Base-by-base conservation (phyloP, 2,329 filamentous ascomycete species). In the Ophiognomonia clavigignenti-juglandacearum region DNA sequence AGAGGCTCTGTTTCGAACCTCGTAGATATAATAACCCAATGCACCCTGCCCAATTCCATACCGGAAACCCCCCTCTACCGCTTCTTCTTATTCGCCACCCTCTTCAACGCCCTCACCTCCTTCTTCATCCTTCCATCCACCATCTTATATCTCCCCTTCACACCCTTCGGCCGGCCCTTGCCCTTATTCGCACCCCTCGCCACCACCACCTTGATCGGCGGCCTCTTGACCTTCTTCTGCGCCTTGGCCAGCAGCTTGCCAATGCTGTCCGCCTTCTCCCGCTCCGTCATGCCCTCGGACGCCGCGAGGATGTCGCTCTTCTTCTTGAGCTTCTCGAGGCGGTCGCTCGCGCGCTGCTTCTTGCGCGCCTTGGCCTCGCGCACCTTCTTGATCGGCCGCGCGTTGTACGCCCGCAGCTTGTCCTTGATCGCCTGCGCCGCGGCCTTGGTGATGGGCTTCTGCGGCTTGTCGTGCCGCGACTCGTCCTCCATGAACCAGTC, bases 401-500 rank as follows among this genome's bases (percentile, higher is more conserved):
- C 93, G 64, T 98, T 97, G 58, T 95, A 80, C 1, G 93, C 91
- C 26, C 92, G 86, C 62, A 87, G 64, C 70, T 98, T 98, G 61
- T 96, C 92, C 66, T 93, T 91, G 72, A 98, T 96, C 2, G 93
- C 93, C 13, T 81, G 77, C 1, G 92, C 91, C 0, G 87, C 95
- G 27, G 89, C 89, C 58, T 93, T 93, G 42, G 85, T 90, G 59
- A 95, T 92, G n/a, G 93, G 95, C 49, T 88, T 86, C 54, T 93
- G 84, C 1, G 79, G 79, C 63, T 85, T 89, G 67, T 91, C 88
- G 69, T 98, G 92, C 58, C 77, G 82, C 56, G 68, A 65, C 66
- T 98, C 93, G 60, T 98, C 93, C 61, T 98, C 93, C 14, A 96
- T 69, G 73, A 98, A 98, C 95, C 95, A 98, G 43, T 97, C 92